Conservation (phyloP, 106 monocot genomes). For the Alisma plantagoaquatica region DNA sequence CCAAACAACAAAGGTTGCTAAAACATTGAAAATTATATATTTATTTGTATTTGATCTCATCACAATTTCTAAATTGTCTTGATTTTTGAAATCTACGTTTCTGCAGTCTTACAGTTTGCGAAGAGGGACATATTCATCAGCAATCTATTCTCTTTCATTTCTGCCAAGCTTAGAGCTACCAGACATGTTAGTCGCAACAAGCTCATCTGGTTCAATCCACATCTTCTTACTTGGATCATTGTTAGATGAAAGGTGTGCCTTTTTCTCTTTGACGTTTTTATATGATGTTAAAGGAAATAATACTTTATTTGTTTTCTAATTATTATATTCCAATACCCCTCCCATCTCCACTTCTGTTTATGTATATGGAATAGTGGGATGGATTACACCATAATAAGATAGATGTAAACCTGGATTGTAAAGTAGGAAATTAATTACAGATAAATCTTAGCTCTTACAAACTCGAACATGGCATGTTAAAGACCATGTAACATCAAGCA, state of each 20-base stretch:
- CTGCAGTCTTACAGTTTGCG: constrained; percentile 86
- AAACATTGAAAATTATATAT: background rate
- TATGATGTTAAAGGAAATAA: no score
- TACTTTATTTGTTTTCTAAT: background rate
- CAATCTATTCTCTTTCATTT: constrained; percentile 91
- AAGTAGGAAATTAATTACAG: no score
- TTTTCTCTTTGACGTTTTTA: background rate
- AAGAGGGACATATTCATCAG: constrained; percentile 88
- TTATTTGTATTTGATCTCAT: background rate
- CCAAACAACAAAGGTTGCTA: constrained; percentile 75
- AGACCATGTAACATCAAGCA: no score
- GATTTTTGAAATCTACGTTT: background rate
- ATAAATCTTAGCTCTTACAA: no score
- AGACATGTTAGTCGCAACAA: constrained; percentile 82
- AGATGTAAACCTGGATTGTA: no score
- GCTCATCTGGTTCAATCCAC: constrained; percentile 91
- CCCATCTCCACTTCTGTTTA: no score
- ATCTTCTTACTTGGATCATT: constrained; percentile 52
- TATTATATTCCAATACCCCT: background rate
- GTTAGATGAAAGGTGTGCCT: constrained; percentile 47
- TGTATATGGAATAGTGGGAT: background rate
- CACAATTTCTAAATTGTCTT: background rate
- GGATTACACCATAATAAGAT: background rate
- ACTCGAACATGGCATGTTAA: no score
- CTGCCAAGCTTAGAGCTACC: constrained; percentile 71